Evolutionary conservation across 768 basidiomycete species (phyloP).

Genomic region (Boletus sp.): DNA sequence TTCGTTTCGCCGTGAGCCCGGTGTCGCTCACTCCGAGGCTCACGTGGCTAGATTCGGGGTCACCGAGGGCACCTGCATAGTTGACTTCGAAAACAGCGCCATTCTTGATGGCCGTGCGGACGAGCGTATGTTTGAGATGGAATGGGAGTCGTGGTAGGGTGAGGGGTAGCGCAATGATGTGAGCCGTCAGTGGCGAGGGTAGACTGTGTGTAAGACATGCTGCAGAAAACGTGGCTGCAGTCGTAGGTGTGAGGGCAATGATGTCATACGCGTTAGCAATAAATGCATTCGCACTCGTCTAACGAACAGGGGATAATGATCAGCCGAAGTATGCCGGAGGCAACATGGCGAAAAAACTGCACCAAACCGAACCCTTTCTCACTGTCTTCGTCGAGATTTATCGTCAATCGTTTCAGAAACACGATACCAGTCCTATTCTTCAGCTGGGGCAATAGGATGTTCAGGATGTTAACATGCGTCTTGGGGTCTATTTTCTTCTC

Average conservation of each 20-base stretch:
- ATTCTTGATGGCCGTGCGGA: conserved; percentile 77
- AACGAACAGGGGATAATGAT: not conserved
- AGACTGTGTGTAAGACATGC: conserved; percentile 79
- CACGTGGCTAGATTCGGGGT: conserved; percentile 46
- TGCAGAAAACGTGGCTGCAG: conserved; percentile 66
- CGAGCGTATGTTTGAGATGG: conserved; percentile 78
- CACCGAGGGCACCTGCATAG: conserved; percentile 72
- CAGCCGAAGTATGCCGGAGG: not conserved
- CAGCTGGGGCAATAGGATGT: conserved; percentile 55
- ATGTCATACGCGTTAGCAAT: conserved; percentile 71
- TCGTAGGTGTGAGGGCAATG: conserved; percentile 75
- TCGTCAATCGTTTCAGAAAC: conserved; percentile 74
- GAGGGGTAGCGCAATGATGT: conserved; percentile 77
- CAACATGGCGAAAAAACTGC: conserved; percentile 15
- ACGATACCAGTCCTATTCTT: conserved; percentile 58
- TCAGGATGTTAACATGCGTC: conserved; percentile 62
- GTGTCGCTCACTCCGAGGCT: conserved; percentile 51
- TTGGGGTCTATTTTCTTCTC: conserved; percentile 71
- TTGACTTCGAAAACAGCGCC: conserved; percentile 82
- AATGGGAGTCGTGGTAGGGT: conserved; percentile 77
- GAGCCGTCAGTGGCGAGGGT: conserved; percentile 74
- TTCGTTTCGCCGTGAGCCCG: conserved; percentile 58
- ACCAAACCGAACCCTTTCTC: conserved; percentile 85
- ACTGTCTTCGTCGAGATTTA: conserved; percentile 78
- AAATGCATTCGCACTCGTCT: conserved; percentile 69